A percentile compares a stretch with the other conserved stretches of the same genome.
Conservation (phyloP, 2,329 filamentous ascomycete genomes). For the Ceratocystis destructans region DNA sequence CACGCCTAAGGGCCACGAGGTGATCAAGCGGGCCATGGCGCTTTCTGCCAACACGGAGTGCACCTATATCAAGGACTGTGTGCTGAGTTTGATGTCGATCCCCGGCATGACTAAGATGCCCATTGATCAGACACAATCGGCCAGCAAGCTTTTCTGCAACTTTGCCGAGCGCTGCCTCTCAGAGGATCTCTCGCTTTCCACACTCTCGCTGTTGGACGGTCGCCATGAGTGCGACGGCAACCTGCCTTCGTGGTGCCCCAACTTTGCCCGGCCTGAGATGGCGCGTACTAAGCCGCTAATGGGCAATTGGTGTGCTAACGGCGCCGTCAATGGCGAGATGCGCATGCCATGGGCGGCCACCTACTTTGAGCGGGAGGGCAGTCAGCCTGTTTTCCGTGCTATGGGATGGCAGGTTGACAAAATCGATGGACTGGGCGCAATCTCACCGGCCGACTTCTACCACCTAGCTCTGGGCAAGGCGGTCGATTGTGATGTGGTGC, state of each 20-base stretch:
- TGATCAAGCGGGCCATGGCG: constrained; percentile 9
- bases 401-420: constrained; percentile 18
- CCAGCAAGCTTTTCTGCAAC: constrained; percentile 11
- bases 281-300: constrained; percentile 7
- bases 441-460: constrained; percentile 11
- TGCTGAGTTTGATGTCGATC: constrained; percentile 13
- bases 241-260: constrained; percentile 17
- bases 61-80: constrained; percentile 11
- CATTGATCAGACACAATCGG: background rate
- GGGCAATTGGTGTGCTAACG: constrained; percentile 16
- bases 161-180: constrained; percentile 16
- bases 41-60: constrained; percentile 15
- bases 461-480: constrained; percentile 10
- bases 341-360: constrained; percentile 16
- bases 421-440: constrained; percentile 16
- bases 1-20: constrained; percentile 1
- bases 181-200: constrained; percentile 14
- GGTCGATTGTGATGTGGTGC: constrained; percentile 10
- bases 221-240: constrained; percentile 11
- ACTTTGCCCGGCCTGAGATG: constrained; percentile 13
- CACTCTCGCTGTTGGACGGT: constrained; percentile 15
- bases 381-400: constrained; percentile 11
- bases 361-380: constrained; percentile 16
- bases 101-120: constrained; percentile 14
- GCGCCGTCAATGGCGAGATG: constrained; percentile 13